Evolutionary conservation across 306 rosid genomes (phyloP), one percentile per base, ranked within the genome.

Genomic region (Castanopsis chinensis): DNA sequence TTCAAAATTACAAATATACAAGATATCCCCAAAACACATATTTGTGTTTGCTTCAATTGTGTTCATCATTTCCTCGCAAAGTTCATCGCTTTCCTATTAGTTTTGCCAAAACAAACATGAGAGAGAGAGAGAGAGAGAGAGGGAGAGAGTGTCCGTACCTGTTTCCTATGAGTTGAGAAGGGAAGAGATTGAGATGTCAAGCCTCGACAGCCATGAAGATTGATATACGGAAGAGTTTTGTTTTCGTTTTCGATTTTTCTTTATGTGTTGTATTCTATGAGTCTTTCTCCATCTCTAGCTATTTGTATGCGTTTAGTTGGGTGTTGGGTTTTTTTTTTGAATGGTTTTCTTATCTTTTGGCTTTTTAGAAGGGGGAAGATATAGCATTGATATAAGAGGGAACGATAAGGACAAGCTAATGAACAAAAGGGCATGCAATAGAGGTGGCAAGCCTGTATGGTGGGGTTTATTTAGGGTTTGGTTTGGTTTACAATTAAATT

Each of bases 401-500:
- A 7, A 19, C 27, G 60, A 43, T 49, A 80, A 65, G 43, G 65
- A 67, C 59, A 85, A 81, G 82, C 73, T 80, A 85, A 82, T 55
- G 81, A 83, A 80, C 80, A 77, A 61, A 83, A 78, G 77, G 71
- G 88, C 86, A 83, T 89, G 92, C 90, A 90, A 75, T 77, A 55
- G 89, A 79, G 83, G 89, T 81, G 88, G 92, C 86, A 81, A 80
- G 76, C 71, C 76, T 85, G 65, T 41, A 74, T 71, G 88, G 91
- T 83, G 94, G 89, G 90, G 88, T 88, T 91, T 87, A 86, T 88
- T 87, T 68, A 83, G 85, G 88, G 88, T 68, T 88, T 84, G 85
- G 27, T 25, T 25, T 1, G 27, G 78, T 65, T 81, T 83, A 20
- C 79, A 64, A 88, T 77, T 37, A 51, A 69, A 15, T 14, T 11